Conservation (phyloP, 176 grass and related monocot species). For the Alopecurus myosuroides region DNA sequence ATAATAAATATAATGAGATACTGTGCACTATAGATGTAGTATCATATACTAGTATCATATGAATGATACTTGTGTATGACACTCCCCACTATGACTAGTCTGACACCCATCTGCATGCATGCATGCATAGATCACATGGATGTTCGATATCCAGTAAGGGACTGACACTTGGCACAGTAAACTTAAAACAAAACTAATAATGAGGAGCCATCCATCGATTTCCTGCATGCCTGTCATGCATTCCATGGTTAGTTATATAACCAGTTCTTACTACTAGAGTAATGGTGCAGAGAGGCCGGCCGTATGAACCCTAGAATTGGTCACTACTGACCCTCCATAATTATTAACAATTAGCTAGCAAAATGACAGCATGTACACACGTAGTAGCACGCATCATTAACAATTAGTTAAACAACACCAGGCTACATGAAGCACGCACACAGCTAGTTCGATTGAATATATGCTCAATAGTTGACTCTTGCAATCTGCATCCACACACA, state of each 20-base stretch:
- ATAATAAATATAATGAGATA: too few species aligned
- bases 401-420: not conserved
- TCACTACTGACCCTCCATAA: conserved; percentile 23
- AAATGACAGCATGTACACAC: not conserved
- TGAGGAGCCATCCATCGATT: not conserved
- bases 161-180: not conserved
- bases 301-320: conserved; percentile 43
- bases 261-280: not conserved
- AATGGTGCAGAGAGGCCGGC: not conserved
- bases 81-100: too few species aligned
- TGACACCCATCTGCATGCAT: too few species aligned
- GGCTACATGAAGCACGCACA: not conserved
- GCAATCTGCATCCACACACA: not conserved
- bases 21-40: too few species aligned
- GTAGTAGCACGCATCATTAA: not conserved
- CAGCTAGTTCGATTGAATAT: conserved; percentile 8
- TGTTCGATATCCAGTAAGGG: not conserved
- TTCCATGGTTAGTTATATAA: not conserved
- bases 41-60: too few species aligned
- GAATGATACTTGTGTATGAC: too few species aligned
- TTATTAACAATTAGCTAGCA: not conserved
- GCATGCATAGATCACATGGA: not conserved
- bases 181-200: not conserved
- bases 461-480: conserved; percentile 18
- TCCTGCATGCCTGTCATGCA: not conserved